phyloP scores from a whole-genome alignment of 129 eudicot species.

The Logfia minima region DNA sequence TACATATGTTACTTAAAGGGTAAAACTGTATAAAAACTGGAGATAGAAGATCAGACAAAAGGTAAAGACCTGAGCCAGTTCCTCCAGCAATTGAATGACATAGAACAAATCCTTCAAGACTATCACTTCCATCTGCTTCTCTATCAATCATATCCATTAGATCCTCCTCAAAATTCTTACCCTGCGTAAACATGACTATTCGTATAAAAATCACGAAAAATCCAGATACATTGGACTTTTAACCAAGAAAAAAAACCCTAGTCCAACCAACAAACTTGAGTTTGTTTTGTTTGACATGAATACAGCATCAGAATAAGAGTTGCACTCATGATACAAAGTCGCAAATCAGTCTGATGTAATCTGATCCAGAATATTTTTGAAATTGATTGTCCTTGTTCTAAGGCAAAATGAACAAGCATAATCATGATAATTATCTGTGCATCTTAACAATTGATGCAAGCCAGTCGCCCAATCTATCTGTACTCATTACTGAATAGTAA shows the following conservation, averaged over 20 bases:
- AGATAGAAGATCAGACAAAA: neutral
- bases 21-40: neutral
- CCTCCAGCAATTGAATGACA: constrained; percentile 99
- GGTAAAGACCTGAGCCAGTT: constrained; percentile 86
- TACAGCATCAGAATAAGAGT: constrained; percentile 5
- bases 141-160: constrained; percentile 98
- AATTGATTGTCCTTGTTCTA: neutral
- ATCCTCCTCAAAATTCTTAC: constrained; percentile 93
- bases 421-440: neutral
- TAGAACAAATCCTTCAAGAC: constrained; percentile 97
- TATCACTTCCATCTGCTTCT: constrained; percentile 99
- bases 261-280: neutral
- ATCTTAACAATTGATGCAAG: neutral
- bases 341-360: neutral
- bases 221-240: neutral
- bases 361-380: neutral
- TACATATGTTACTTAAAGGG: neutral
- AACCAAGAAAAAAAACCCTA: neutral
- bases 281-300: neutral
- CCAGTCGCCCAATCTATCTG: neutral
- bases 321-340: neutral
- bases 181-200: constrained; percentile 43
- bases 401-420: neutral
- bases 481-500: neutral
- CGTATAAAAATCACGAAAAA: neutral